Conservation (phyloP, 768 basidiomycete species). For the Ramaria sp. region DNA sequence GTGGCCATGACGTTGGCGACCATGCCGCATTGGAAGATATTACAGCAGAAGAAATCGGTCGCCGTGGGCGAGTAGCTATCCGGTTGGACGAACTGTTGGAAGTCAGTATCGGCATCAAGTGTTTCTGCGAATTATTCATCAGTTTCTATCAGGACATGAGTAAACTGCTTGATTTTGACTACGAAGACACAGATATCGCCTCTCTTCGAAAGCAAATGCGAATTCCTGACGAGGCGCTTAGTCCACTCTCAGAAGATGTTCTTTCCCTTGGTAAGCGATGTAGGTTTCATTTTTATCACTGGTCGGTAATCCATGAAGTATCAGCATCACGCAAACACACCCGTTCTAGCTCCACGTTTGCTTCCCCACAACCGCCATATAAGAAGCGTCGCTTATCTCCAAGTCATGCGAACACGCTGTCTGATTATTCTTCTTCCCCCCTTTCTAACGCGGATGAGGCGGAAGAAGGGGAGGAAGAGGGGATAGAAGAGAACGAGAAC, state of each 20-base stretch:
- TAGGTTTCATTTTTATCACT: neutral
- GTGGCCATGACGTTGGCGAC: conserved; percentile 52
- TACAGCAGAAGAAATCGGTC: conserved; percentile 53
- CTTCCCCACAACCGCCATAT: conserved; percentile 11
- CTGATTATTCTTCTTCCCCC: conserved; percentile 2
- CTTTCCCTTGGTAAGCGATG: conserved; percentile 42
- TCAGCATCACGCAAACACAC: neutral
- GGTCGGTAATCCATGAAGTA: neutral
- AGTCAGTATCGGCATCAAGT: conserved; percentile 27
- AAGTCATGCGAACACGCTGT: neutral
- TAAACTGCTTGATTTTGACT: conserved; percentile 70
- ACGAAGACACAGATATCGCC: conserved; percentile 56
- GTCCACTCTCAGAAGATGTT: conserved; percentile 32
- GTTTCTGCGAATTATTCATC: neutral
- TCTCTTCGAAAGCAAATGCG: conserved; percentile 65
- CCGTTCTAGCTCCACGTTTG: neutral
- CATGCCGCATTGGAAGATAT: conserved; percentile 60
- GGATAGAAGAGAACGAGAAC: neutral
- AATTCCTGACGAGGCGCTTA: conserved; percentile 37
- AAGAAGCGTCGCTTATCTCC: conserved; percentile 16
- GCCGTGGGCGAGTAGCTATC: conserved; percentile 64
- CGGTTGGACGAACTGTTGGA: conserved; percentile 75
- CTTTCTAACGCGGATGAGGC: conserved; percentile 9
- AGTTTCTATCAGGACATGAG: conserved; percentile 47
- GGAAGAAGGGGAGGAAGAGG: neutral